Conservation (phyloP, 768 basidiomycete genomes). For the Polyporus arcularius region DNA sequence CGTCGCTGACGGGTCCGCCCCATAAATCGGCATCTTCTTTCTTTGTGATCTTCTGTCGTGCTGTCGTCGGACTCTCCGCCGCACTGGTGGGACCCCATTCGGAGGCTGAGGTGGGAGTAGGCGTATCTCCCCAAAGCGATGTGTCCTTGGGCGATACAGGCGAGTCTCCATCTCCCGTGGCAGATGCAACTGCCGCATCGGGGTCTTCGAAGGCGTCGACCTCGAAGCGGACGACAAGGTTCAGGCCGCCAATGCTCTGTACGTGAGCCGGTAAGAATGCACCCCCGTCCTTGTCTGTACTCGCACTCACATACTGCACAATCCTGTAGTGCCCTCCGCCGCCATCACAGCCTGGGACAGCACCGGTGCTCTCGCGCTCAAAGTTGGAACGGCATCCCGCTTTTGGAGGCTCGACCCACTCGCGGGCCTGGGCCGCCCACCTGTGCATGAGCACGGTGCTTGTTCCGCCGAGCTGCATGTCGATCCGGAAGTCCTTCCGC, state of each 20-base stretch:
- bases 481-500: slow-evolving; percentile 60
- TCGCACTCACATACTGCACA: slow-evolving; percentile 26
- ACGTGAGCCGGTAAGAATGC: not conserved
- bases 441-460: slow-evolving; percentile 64
- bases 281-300: no score
- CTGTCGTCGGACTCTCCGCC: not conserved
- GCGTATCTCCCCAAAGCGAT: no score
- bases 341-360: slow-evolving; percentile 19
- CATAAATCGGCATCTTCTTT: not conserved
- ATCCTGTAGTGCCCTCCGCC: slow-evolving; percentile 22
- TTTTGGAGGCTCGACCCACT: slow-evolving; percentile 16
- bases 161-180: not conserved
- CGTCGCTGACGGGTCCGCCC: not conserved
- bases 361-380: slow-evolving; percentile 32
- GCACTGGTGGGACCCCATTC: not conserved
- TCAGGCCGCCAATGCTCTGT: slow-evolving; percentile 26
- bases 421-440: slow-evolving; percentile 44
- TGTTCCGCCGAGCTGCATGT: slow-evolving; percentile 59
- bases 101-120: no score
- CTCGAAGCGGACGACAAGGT: slow-evolving; percentile 30
- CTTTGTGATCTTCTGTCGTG: not conserved
- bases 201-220: slow-evolving; percentile 26
- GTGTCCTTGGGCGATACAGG: not conserved
- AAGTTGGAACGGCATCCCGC: slow-evolving; percentile 42
- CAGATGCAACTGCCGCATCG: not conserved